Evolutionary conservation across 2,329 filamentous ascomycete genomes (phyloP).

Genomic region (Pestalotiopsis sp.): DNA sequence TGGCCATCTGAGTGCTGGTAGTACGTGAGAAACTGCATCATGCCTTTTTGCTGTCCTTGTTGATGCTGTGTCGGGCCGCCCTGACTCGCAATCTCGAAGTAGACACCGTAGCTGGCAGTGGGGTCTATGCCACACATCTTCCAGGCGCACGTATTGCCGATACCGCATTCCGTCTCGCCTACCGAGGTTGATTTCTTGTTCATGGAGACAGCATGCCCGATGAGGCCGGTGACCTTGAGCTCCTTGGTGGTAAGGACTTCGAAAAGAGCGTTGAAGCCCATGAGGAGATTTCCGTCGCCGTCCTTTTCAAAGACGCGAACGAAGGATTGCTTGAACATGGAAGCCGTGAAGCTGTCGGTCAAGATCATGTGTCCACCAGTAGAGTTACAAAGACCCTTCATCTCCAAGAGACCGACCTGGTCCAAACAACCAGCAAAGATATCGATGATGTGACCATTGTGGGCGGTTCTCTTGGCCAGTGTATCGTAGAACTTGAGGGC

Average conservation of each 20-base stretch:
- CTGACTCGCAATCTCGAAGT: slow-evolving; percentile 97
- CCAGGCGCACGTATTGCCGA: slow-evolving; percentile 98
- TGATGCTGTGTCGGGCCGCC: slow-evolving; percentile 84
- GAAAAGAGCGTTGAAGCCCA: slow-evolving; percentile 97
- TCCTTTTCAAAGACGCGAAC: slow-evolving; percentile 97
- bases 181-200: slow-evolving; percentile 99
- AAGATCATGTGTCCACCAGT: slow-evolving; percentile 98
- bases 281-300: slow-evolving; percentile 87
- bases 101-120: slow-evolving; percentile 89
- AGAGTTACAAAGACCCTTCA: slow-evolving; percentile 95
- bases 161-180: slow-evolving; percentile 96
- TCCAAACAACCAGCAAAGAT: slow-evolving; percentile 97
- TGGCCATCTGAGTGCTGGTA: slow-evolving; percentile 97
- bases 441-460: slow-evolving; percentile 97
- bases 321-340: slow-evolving; percentile 99
- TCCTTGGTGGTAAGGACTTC: slow-evolving; percentile 98
- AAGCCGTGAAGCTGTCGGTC: slow-evolving; percentile 97
- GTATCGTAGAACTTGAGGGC: slow-evolving; percentile 93
- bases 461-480: slow-evolving; percentile 88
- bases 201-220: slow-evolving; percentile 92
- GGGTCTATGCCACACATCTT: slow-evolving; percentile 99
- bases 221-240: slow-evolving; percentile 94
- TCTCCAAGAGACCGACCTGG: slow-evolving; percentile 94
- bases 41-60: slow-evolving; percentile 84
- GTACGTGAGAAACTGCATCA: slow-evolving; percentile 98